Percentiles rank a stretch among this genome's conserved stretches.
Evolutionary conservation across 140 eudicot species (phyloP).

Genomic region (Bidens hawaiensis): DNA sequence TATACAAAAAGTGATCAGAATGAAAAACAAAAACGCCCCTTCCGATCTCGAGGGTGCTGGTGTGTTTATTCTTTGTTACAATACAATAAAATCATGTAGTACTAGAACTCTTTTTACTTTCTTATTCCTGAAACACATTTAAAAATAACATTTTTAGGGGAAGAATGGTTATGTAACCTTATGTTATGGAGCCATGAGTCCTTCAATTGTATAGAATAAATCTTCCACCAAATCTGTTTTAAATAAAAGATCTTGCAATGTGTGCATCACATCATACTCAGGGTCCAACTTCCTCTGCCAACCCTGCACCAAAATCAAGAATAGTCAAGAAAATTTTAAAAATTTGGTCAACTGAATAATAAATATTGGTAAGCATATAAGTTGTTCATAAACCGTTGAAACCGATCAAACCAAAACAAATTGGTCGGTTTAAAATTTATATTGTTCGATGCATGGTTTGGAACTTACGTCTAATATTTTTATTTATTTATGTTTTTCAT

Average conservation of each 20-base stretch:
- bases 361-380: neutral
- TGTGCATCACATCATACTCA: slow-evolving; percentile 69
- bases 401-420: neutral
- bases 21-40: slow-evolving; percentile 6
- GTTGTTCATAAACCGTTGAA: neutral
- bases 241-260: slow-evolving; percentile 66
- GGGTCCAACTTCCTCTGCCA: slow-evolving; percentile 98
- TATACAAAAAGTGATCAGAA: slow-evolving; percentile 6
- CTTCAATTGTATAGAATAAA: slow-evolving; percentile 77
- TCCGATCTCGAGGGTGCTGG: neutral
- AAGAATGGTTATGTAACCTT: slow-evolving; percentile 19
- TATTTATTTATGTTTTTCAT: too few relatives aligned
- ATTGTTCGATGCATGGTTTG: neutral
- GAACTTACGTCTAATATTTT: neutral
- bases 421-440: too few relatives aligned
- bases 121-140: slow-evolving; percentile 20
- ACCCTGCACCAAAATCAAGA: slow-evolving; percentile 44
- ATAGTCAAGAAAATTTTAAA: neutral
- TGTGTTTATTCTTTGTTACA: slow-evolving; percentile 13
- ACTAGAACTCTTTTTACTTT: neutral
- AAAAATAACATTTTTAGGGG: neutral
- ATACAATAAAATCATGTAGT: neutral
- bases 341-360: neutral
- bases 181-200: slow-evolving; percentile 86
- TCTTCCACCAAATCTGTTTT: slow-evolving; percentile 86